Base-by-base conservation (phyloP, 1,139 yeast species). In the Sugiyamaella novakii region DNA sequence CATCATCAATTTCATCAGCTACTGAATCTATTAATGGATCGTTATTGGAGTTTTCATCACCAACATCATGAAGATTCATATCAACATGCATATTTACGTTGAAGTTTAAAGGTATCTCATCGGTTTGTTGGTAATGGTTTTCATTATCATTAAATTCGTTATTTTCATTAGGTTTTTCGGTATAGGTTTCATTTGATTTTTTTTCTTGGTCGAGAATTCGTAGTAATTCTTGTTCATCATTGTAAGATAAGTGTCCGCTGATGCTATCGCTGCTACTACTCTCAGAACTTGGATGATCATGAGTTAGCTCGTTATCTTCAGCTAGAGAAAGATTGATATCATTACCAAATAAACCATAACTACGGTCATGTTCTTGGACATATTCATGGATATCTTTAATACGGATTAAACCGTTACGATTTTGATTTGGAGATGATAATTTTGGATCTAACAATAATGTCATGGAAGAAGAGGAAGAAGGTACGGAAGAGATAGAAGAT, bases 211-310 rank as follows among this genome's bases (percentile, higher is more conserved):
- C 36, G 10, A 42, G 33, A 11, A 42, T 33, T 42, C 46, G 15
- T 11, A 42, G 27, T 10, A 42, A 15, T 19, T 33, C 46, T n/a
- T 42, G 40, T 24, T 42, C 46, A n/a, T 31, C 46, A 18, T 22
- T 25, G n/a, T 21, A 34, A 24, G 30, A 17, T 10, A 34, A 10
- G 14, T 29, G 38, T 10, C 30, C 18, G 27, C 27, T 31, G 27
- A 27, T 14, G 27, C 46, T 42, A 19, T 35, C 39, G 11, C 28
- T 30, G 10, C 46, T 29, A 31, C 46, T 42, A 18, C 46, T 42
- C 31, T 35, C 46, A 8, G 46, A 33, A 18, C 40, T 42, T 10
- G 46, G 46, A 21, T 42, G 46, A 21, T 42, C 46, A n/a, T 14
- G 36, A 18, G 31, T 34, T 14, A 33, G 18, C 3, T 42, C 34